phyloP scores from a whole-genome alignment of 1,284 basidiomycete genomes.

The Moesziomyces parantarcticus region DNA sequence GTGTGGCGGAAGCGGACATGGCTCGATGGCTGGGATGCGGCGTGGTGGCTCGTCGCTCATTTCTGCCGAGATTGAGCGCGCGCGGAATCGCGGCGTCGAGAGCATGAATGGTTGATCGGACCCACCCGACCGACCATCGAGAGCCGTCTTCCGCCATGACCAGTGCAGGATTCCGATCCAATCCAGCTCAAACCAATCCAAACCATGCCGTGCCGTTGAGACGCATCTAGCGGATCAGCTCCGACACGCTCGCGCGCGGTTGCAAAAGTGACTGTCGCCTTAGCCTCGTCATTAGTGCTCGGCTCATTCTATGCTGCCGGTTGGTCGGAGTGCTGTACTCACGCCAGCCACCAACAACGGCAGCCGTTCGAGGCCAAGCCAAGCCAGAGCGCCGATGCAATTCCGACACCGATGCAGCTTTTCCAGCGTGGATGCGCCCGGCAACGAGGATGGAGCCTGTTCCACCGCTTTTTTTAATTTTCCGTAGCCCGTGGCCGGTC shows the following conservation, averaged over 20 bases:
- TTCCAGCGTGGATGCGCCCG: background rate
- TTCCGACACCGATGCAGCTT: background rate
- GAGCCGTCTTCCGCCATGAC: slow-evolving; percentile 10
- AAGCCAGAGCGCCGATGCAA: background rate
- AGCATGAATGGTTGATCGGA: slow-evolving; percentile 3
- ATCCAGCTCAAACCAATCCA: no score
- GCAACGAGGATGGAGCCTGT: background rate
- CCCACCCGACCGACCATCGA: background rate
- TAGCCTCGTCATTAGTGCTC: background rate
- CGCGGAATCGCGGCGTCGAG: slow-evolving; percentile 18
- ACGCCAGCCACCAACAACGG: no score
- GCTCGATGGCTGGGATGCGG: slow-evolving; percentile 5
- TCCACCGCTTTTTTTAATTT: background rate
- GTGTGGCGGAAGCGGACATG: background rate
- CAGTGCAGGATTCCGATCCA: no score
- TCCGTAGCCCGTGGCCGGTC: background rate
- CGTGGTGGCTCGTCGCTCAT: background rate
- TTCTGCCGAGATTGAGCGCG: slow-evolving; percentile 1
- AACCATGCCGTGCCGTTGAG: no score
- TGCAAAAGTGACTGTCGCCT: background rate
- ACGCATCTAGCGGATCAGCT: slow-evolving; percentile 2
- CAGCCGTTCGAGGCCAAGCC: background rate
- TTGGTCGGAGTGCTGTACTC: background rate
- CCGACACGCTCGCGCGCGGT: background rate
- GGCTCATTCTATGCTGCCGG: background rate